phyloP scores from a whole-genome alignment of 1,284 basidiomycete species.

The Fomitopsis betulina region DNA sequence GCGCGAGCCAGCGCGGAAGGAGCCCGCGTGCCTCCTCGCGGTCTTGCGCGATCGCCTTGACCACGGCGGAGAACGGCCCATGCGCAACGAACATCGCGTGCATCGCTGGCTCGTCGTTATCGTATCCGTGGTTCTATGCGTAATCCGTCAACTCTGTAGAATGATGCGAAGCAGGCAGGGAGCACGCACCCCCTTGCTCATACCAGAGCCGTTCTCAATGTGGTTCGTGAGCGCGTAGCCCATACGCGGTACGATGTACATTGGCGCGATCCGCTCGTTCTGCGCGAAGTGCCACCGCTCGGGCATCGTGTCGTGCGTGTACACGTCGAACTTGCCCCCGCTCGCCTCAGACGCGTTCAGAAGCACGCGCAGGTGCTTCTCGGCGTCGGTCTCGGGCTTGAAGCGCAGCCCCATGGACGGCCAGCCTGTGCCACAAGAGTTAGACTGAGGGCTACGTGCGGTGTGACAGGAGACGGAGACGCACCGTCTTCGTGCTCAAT shows the following conservation, averaged over 20 bases:
- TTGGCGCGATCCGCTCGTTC: constrained; percentile 75
- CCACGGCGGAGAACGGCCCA: constrained; percentile 73
- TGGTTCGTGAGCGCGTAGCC: constrained; percentile 70
- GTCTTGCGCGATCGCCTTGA: constrained; percentile 50
- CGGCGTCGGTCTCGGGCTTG: constrained; percentile 48
- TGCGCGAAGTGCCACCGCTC: constrained; percentile 71
- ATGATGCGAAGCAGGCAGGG: not conserved
- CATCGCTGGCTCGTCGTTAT: constrained; percentile 76
- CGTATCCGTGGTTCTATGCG: constrained; percentile 76
- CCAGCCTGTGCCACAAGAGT: constrained; percentile 52
- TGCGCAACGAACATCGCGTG: constrained; percentile 87
- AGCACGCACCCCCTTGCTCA: constrained; percentile 72
- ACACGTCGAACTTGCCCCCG: constrained; percentile 72
- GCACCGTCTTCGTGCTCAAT: constrained; percentile 73
- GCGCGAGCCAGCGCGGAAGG: constrained; percentile 25
- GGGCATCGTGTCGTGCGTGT: constrained; percentile 79
- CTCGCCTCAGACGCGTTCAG: constrained; percentile 42
- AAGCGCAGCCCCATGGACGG: constrained; percentile 84
- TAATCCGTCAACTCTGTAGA: not conserved
- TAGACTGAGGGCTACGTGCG: not conserved
- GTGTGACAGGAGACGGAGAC: not conserved
- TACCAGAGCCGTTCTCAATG: constrained; percentile 54
- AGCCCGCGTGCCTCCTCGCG: constrained; percentile 16
- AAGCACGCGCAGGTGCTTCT: constrained; percentile 52
- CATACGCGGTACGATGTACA: constrained; percentile 80